Conservation (phyloP, 306 rosid species). For the Trichosanthes cucumerina region DNA sequence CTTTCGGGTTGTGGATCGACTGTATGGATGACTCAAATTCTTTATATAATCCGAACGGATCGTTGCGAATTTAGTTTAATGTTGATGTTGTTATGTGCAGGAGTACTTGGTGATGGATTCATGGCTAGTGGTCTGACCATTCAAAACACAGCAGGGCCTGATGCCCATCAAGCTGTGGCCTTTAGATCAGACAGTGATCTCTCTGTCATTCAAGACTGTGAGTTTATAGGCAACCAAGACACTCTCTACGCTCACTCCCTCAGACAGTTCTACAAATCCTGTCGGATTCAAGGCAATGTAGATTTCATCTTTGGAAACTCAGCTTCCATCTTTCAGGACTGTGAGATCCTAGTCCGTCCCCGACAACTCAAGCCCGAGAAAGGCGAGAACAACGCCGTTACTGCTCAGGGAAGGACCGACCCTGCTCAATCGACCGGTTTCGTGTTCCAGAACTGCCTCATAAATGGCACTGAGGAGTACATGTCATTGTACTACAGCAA, state of each 20-base stretch:
- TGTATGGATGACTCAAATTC: too few relatives aligned
- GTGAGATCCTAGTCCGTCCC: conserved; percentile 40
- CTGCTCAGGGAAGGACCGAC: conserved; percentile 82
- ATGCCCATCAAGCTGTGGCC: conserved; percentile 90
- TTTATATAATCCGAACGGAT: too few relatives aligned
- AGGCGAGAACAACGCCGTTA: conserved; percentile 55
- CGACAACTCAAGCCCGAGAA: conserved; percentile 45
- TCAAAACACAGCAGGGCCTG: conserved; percentile 76
- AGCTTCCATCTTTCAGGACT: conserved; percentile 59
- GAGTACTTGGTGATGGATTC: conserved; percentile 83
- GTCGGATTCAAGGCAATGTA: conserved; percentile 64
- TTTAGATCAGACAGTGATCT: conserved; percentile 75
- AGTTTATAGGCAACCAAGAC: conserved; percentile 78
- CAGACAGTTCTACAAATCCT: conserved; percentile 72
- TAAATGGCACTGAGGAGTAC: conserved; percentile 72
- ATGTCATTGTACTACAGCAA: conserved; percentile 47
- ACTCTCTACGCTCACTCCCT: conserved; percentile 80
- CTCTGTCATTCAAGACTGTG: conserved; percentile 53
- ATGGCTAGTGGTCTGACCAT: conserved; percentile 73
- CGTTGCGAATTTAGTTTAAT: background rate
- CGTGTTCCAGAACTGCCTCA: conserved; percentile 53
- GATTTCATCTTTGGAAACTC: conserved; percentile 90
- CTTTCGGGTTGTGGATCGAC: too few relatives aligned
- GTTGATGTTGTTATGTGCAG: conserved; percentile 20
- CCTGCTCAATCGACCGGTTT: conserved; percentile 75